Base-by-base conservation (phyloP, 73 alveolate genomes). In the Tetrahymena malaccensis region DNA sequence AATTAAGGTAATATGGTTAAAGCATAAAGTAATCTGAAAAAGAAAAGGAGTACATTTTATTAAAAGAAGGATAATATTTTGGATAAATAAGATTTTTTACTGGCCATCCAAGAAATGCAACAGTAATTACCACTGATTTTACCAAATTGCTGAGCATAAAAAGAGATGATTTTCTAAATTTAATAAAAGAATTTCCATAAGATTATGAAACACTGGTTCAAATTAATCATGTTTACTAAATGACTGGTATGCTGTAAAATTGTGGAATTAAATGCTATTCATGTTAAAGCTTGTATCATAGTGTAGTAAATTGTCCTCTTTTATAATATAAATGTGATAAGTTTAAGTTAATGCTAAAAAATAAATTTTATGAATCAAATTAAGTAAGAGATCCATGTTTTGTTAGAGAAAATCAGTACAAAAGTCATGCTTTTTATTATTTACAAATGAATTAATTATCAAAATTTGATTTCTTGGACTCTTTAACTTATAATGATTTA, bases 21-120 rank as follows among this genome's bases (percentile, higher is more conserved):
- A 50, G 7, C 27, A 3, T 50, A 19, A 50, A 50, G 27, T 50
- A 50, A 11, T 50, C 83, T 50, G 83, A 50, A 25, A 89, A 94
- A 12, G 43, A 93, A n/a, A 93, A 43, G 35, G 89, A 70, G 8
- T 93, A 43, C 17, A 43, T 83, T 1, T 33, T 34, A 27, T 50
- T 95, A 55, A 89, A 44, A 35, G 94, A 95, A 19, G 98, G 97
- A 43, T 93, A 96, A 11, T 94, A 70, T 27, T 85, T 97, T 43
- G 98, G 98, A 19, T 97, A 97, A 85, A 43, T 94, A 22, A 95
- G 97, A 40, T 96, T 97, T 96, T 97, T 97, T 93, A 94, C 98
- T 10, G 98, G 97, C 27, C 31, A 25, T 37, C 35, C 95, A 25
- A 44, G 98, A 94, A 93, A 96, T 57, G 98, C 97, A 0, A 93